phyloP scores from a whole-genome alignment of 108 stramenopile species.

The Cyclotella cryptica region DNA sequence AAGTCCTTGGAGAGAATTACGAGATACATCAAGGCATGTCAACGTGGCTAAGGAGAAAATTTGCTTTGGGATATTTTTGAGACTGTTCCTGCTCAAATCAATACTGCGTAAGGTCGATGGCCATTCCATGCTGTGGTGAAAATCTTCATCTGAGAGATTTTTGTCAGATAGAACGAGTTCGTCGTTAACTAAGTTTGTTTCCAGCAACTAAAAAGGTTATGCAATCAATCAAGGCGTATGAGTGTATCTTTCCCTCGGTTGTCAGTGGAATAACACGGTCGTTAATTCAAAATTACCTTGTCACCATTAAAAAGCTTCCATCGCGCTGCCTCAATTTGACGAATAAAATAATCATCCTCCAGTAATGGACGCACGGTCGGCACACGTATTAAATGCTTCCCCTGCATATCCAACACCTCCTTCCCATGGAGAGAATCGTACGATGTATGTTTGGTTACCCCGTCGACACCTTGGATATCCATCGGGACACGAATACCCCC shows the following conservation, averaged over 20 bases:
- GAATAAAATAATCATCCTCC: constrained; percentile 76
- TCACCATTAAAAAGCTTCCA: constrained; percentile 27
- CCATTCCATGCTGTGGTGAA: constrained; percentile 11
- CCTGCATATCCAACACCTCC: constrained; percentile 62
- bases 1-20: constrained; percentile 51
- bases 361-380: constrained; percentile 80
- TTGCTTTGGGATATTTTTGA: constrained; percentile 39
- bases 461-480: background rate
- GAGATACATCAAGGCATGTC: constrained; percentile 46
- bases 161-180: constrained; percentile 9
- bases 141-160: constrained; percentile 28
- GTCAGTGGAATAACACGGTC: background rate
- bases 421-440: constrained; percentile 59
- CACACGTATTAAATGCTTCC: constrained; percentile 79
- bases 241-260: background rate
- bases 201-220: constrained; percentile 1
- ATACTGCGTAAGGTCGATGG: constrained; percentile 19
- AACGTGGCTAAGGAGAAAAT: constrained; percentile 36
- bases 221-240: no score
- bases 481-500: constrained; percentile 69
- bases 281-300: constrained; percentile 17
- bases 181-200: background rate
- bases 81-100: constrained; percentile 58
- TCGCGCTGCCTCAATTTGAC: constrained; percentile 65
- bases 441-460: background rate